A percentile compares a stretch with the other conserved stretches of the same genome.
Conservation (phyloP, 257 asterid species). For the Solanum gracilifrons region DNA sequence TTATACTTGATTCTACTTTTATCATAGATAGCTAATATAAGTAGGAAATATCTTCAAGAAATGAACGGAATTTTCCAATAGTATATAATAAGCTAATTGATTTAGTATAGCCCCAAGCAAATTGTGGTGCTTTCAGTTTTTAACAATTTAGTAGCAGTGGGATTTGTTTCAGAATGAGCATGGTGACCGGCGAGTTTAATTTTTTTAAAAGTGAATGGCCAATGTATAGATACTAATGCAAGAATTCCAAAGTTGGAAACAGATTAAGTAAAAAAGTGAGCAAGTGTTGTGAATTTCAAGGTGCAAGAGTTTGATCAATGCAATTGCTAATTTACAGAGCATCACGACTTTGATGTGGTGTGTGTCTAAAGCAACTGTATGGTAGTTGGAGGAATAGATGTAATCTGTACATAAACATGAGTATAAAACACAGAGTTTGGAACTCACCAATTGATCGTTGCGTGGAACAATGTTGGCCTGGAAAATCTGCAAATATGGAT, state of each 20-base stretch:
- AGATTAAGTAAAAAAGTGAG: neutral
- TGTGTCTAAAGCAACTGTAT: neutral
- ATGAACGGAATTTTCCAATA: neutral
- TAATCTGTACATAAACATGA: neutral
- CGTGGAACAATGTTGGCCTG: too few species aligned
- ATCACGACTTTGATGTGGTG: neutral
- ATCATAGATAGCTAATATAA: neutral
- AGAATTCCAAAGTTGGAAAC: neutral
- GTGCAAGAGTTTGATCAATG: neutral
- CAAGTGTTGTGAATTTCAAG: neutral
- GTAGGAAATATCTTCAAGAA: neutral
- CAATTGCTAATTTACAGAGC: neutral
- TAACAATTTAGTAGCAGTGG: neutral
- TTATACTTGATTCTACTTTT: too few species aligned
- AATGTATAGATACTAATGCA: neutral
- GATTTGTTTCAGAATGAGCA: neutral
- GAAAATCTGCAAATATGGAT: too few species aligned
- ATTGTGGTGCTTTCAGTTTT: too few species aligned
- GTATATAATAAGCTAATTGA: neutral
- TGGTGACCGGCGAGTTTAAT: neutral
- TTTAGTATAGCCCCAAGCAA: too few species aligned
- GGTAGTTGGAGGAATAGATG: neutral
- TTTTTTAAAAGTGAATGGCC: neutral
- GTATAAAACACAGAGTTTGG: too few species aligned
- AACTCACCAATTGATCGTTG: too few species aligned